Evolutionary conservation across 1,139 yeast species (phyloP), one percentile per base, ranked within the genome.

Genomic region (Zygotorulaspora mrakii): DNA sequence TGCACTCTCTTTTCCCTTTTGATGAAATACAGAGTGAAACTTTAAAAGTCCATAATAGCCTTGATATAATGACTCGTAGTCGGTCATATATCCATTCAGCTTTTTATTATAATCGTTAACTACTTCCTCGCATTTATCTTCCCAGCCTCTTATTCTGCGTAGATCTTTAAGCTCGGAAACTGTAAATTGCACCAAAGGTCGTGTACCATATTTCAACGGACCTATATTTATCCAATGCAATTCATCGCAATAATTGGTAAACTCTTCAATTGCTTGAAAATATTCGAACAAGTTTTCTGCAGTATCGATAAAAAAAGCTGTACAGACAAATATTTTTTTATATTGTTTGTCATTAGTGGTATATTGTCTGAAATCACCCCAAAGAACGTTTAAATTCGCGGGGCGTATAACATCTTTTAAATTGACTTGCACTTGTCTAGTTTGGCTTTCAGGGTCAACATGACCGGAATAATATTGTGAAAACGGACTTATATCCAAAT

Each of bases 131-230:
- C 40, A 24, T 0, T 73, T 46, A 43, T 82, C 79, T 12, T 57
- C 59, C 94, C 95, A 87, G 0, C 89, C 89, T 63, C 79, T 67
- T 2, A 66, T 41, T 17, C 59, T 47, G 25, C 88, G 66, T 9
- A 82, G 54, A n/a, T 59, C 50, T 11, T 64, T 59, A 33, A 87
- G 57, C 55, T 87, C 96, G 13, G 79, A 79, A 13, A 75, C 68
- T 22, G 78, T 80, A 18, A 85, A 65, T 59, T 86, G 95, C 1
- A 80, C 83, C 49, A 74, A 77, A 1, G 96, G 94, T 1, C 89
- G 88, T 3, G 87, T 78, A 0, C 96, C 96, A 64, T 87, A 87
- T 61, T 87, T 87, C 46, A 87, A 68, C 0, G 96, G 96, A 0
- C 96, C 96, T 13, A 77, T 71, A 57, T 87, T 87, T 47, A 87